Conservation (phyloP, 1,139 yeast species). For the Suhomyces maxii region DNA sequence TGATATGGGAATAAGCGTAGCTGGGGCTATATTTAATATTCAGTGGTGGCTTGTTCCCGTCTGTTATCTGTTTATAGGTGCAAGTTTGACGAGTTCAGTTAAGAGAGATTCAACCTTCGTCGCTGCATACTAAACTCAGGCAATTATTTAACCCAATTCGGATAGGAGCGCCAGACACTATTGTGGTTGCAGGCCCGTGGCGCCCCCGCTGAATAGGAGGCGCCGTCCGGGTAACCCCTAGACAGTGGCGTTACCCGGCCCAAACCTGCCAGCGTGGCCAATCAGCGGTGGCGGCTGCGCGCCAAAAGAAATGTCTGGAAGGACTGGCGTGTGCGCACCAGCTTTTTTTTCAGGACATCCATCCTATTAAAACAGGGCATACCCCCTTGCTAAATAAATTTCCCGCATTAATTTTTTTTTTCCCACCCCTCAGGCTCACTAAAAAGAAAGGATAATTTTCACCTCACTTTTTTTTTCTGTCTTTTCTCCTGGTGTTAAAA, state of each 20-base stretch:
- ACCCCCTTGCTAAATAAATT: constrained; percentile 8
- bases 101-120: background rate
- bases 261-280: background rate
- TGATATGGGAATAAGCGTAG: background rate
- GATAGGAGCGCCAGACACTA: constrained; percentile 1
- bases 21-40: background rate
- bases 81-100: background rate
- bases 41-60: too few relatives aligned
- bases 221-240: constrained; percentile 9
- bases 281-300: constrained; percentile 3
- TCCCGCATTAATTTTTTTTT: constrained; percentile 3
- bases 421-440: background rate
- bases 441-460: constrained; percentile 4
- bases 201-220: constrained; percentile 6
- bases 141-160: background rate
- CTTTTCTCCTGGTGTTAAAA: constrained; percentile 12
- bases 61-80: too few relatives aligned
- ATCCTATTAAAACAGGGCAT: constrained; percentile 8
- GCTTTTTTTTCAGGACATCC: constrained; percentile 4
- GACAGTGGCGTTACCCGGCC: constrained; percentile 5
- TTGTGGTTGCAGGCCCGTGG: constrained; percentile 3
- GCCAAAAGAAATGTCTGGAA: background rate
- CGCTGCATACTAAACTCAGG: background rate
- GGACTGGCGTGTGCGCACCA: constrained; percentile 3
- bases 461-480: constrained; percentile 9